Evolutionary conservation across 352 stramenopile species (phyloP).

Genomic region (Aphanomyces stellatus): DNA sequence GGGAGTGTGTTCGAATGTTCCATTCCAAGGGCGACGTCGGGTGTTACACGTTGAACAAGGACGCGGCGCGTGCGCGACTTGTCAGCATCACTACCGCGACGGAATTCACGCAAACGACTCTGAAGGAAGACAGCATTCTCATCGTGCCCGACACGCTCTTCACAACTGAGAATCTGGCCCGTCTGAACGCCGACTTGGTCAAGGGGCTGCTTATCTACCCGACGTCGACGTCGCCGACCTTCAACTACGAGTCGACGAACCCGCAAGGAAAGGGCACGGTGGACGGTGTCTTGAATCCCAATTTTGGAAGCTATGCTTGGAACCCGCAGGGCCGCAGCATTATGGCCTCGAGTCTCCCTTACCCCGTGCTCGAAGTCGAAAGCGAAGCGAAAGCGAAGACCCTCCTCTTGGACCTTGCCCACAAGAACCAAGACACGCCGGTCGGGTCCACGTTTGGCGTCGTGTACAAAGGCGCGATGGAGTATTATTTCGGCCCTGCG

Average conservation of each 20-base stretch:
- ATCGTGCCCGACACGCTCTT: conserved; percentile 60
- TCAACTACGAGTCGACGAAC: conserved; percentile 46
- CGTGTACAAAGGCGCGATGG: conserved; percentile 64
- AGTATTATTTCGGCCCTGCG: conserved; percentile 75
- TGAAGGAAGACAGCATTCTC: conserved; percentile 42
- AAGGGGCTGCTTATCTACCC: conserved; percentile 53
- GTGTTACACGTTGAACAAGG: conserved; percentile 42
- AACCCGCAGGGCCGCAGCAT: conserved; percentile 51
- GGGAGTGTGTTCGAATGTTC: conserved; percentile 71
- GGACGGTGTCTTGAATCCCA: conserved; percentile 55
- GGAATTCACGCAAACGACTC: neutral
- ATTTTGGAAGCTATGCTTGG: conserved; percentile 44
- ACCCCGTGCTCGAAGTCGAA: conserved; percentile 59
- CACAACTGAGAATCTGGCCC: conserved; percentile 17
- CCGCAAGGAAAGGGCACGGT: conserved; percentile 53
- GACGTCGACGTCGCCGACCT: neutral
- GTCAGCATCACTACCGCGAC: conserved; percentile 1
- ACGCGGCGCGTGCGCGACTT: conserved; percentile 24
- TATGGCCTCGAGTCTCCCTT: conserved; percentile 33
- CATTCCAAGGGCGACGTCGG: conserved; percentile 57
- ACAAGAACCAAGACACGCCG: conserved; percentile 40
- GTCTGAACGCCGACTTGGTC: conserved; percentile 34
- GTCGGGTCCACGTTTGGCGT: conserved; percentile 32
- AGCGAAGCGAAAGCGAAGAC: conserved; percentile 28
- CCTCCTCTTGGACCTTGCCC: conserved; percentile 46